Conservation (phyloP, 441 rosid genomes). For the Omphalea diandra region DNA sequence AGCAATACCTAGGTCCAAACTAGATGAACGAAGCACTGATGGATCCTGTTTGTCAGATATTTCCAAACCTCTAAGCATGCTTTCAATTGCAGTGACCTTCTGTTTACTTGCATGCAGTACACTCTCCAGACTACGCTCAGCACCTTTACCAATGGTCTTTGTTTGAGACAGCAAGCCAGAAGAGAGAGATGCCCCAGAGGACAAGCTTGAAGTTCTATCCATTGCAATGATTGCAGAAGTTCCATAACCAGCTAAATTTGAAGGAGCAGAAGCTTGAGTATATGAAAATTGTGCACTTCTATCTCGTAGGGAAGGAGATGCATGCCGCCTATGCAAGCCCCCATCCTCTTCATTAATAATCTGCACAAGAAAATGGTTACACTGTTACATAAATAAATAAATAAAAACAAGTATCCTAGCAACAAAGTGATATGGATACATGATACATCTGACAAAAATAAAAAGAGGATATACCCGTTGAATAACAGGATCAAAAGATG, state of each 20-base stretch:
- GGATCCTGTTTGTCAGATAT: conserved; percentile 77
- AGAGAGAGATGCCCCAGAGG: conserved; percentile 73
- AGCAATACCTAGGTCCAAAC: conserved; percentile 96
- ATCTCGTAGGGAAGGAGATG: conserved; percentile 95
- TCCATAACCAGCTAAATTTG: conserved; percentile 80
- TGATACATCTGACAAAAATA: background rate
- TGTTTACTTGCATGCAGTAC: conserved; percentile 97
- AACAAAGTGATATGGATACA: background rate
- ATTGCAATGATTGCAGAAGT: conserved; percentile 96
- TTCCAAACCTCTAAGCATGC: conserved; percentile 97
- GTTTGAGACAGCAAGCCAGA: conserved; percentile 81
- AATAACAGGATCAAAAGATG: conserved; percentile 88
- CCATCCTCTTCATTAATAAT: conserved; percentile 96
- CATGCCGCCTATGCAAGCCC: conserved; percentile 89
- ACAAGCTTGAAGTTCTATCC: conserved; percentile 88
- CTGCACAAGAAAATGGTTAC: conserved; percentile 33
- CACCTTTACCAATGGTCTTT: conserved; percentile 64
- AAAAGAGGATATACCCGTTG: conserved; percentile 68
- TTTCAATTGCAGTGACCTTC: conserved; percentile 98
- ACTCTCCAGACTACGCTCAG: conserved; percentile 92
- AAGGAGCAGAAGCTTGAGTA: conserved; percentile 55
- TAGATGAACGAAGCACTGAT: conserved; percentile 74
- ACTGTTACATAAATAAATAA: too few species aligned
- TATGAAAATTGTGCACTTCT: conserved; percentile 65
- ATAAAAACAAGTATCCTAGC: background rate